Conservation (phyloP, 179 eudicot species). For the Actinidia polygama region DNA sequence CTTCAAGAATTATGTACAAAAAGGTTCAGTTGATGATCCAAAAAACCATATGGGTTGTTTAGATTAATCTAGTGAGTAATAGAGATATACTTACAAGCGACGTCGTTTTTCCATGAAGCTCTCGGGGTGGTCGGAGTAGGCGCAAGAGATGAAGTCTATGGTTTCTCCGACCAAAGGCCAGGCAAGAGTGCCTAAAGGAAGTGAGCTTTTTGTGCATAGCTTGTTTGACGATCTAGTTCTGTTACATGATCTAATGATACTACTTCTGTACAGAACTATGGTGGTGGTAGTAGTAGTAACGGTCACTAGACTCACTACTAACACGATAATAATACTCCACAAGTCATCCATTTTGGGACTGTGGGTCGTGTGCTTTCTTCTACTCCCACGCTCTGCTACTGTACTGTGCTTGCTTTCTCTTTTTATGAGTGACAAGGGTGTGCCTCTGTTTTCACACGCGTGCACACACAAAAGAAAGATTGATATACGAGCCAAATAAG, state of each 20-base stretch:
- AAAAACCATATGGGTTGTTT: background rate
- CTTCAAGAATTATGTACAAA: background rate
- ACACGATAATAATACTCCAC: background rate
- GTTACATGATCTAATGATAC: background rate
- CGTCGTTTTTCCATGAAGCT: conserved; percentile 90
- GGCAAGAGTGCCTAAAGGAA: conserved; percentile 71
- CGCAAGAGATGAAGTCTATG: conserved; percentile 82
- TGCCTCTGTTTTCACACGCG: too few species aligned
- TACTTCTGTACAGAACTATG: conserved; percentile 23
- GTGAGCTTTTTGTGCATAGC: conserved; percentile 14
- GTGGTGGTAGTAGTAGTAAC: background rate
- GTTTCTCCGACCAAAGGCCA: conserved; percentile 97
- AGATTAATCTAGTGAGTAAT: too few species aligned
- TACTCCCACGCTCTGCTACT: too few species aligned
- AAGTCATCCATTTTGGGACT: background rate
- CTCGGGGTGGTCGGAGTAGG: conserved; percentile 79
- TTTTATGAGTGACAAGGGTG: too few species aligned
- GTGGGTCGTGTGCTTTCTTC: background rate
- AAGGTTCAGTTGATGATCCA: background rate
- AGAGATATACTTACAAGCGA: conserved; percentile 52
- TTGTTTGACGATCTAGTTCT: conserved; percentile 18
- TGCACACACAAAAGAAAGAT: too few species aligned
- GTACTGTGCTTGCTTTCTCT: too few species aligned
- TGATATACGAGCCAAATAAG: too few species aligned
- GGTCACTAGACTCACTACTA: background rate